phyloP scores from a whole-genome alignment of 2,329 filamentous ascomycete genomes.

The Colletotrichum spinosum region DNA sequence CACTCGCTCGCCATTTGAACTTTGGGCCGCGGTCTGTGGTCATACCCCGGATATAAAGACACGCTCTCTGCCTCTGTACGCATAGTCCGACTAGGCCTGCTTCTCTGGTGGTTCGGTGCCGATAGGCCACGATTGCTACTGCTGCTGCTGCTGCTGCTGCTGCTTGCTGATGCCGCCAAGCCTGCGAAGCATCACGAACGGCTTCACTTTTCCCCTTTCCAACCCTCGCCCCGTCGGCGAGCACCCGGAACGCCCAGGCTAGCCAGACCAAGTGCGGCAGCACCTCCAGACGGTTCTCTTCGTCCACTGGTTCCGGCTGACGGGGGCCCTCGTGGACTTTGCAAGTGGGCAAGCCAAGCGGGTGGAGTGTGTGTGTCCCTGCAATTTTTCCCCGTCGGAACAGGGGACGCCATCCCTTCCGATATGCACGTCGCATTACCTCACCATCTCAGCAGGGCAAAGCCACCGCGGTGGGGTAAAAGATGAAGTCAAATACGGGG shows the following conservation, averaged over 20 bases:
- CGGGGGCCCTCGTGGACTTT: slow-evolving; percentile 1
- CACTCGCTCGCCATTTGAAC: too few species aligned
- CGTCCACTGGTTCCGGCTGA: slow-evolving; percentile 18
- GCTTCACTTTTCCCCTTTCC: slow-evolving; percentile 17
- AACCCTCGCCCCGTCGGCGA: slow-evolving; percentile 14
- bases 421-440: slow-evolving; percentile 36
- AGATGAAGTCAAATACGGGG: slow-evolving; percentile 31
- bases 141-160: background rate
- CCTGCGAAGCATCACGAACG: slow-evolving; percentile 24
- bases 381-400: slow-evolving; percentile 25
- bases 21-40: too few species aligned
- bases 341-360: slow-evolving; percentile 3
- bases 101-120: background rate
- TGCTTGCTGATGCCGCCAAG: slow-evolving; percentile 31
- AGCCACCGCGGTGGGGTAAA: slow-evolving; percentile 32
- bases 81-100: slow-evolving; percentile 1
- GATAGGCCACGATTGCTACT: too few species aligned
- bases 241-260: slow-evolving; percentile 21
- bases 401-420: slow-evolving; percentile 35
- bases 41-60: slow-evolving; percentile 9
- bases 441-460: slow-evolving; percentile 33
- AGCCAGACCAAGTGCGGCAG: slow-evolving; percentile 27
- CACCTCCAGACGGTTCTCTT: slow-evolving; percentile 20
- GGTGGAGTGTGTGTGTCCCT: slow-evolving; percentile 19
- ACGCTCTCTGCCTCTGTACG: background rate